Evolutionary conservation across 495 filamentous ascomycete genomes (phyloP).

Genomic region (Aspergillus conjunctus): DNA sequence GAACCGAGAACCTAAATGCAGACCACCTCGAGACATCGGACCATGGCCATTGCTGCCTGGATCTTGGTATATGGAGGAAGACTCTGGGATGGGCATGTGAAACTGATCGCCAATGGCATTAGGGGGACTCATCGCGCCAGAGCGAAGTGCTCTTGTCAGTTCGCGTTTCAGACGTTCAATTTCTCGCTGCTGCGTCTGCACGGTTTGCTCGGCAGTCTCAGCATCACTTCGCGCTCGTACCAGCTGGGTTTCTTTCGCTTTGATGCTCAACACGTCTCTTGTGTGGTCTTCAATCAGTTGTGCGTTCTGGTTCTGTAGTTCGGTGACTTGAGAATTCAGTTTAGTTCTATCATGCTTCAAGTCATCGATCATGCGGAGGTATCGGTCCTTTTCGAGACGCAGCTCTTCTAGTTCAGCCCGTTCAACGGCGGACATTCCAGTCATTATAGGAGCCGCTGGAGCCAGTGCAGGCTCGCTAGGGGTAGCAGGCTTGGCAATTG

Average conservation of each 20-base stretch:
- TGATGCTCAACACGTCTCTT: conserved; percentile 89
- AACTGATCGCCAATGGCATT: conserved; percentile 36
- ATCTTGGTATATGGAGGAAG: conserved; percentile 41
- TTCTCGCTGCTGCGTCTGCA: conserved; percentile 81
- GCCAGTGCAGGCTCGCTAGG: conserved; percentile 41
- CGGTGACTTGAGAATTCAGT: conserved; percentile 75
- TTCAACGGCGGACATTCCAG: conserved; percentile 70
- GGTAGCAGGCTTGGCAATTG: conserved; percentile 75
- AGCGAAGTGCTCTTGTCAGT: conserved; percentile 47
- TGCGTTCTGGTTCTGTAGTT: conserved; percentile 93
- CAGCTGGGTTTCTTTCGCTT: conserved; percentile 97
- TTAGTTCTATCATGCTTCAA: conserved; percentile 72
- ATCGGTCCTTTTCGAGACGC: conserved; percentile 75
- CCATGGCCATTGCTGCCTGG: conserved; percentile 32
- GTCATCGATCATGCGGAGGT: conserved; percentile 72
- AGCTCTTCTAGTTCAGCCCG: conserved; percentile 89
- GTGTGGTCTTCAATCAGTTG: conserved; percentile 98
- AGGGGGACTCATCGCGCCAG: conserved; percentile 45
- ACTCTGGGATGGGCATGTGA: conserved; percentile 40
- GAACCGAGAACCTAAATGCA: conserved; percentile 43
- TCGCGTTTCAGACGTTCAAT: conserved; percentile 92
- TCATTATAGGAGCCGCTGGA: conserved; percentile 53
- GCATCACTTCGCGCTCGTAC: conserved; percentile 88
- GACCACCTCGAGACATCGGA: conserved; percentile 35
- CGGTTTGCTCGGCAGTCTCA: conserved; percentile 81